These are phyloP conservation scores for Heterobasidion occidentale DNA, from an alignment of 1,284 basidiomycete species.

Conservation along the genomic window DNA sequence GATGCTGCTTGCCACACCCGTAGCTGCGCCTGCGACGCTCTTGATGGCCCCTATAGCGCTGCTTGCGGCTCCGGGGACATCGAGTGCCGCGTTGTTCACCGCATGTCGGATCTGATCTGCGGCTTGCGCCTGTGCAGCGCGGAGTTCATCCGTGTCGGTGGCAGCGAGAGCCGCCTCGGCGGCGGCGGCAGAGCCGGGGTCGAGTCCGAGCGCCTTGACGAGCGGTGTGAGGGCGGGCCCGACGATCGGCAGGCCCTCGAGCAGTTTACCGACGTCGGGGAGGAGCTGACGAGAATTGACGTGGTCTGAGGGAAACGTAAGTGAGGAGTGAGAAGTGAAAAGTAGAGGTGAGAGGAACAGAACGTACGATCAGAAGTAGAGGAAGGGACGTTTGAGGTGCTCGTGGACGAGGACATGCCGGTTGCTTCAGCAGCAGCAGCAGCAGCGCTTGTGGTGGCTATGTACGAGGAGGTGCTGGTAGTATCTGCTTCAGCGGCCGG, in stretches of 20 bases:
- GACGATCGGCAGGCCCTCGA: constrained; percentile 10
- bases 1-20: background rate
- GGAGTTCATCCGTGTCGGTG: background rate
- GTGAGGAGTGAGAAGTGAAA: background rate
- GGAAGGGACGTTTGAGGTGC: background rate
- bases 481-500: constrained; percentile 15
- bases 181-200: background rate
- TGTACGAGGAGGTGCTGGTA: constrained; percentile 8
- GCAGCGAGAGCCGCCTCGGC: background rate
- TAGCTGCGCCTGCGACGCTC: background rate
- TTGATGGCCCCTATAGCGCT: background rate
- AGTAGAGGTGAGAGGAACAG: background rate
- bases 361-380: background rate
- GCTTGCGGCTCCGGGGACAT: background rate
- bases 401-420: background rate
- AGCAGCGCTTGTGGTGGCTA: constrained; percentile 1
- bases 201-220: background rate
- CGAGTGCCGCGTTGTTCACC: background rate
- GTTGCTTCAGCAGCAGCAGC: background rate
- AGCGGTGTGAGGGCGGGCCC: constrained; percentile 1
- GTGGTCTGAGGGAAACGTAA: background rate
- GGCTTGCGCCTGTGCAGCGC: background rate
- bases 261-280: background rate
- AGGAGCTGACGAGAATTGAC: constrained; percentile 1
- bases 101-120: background rate